A percentile compares a stretch with the other conserved stretches of the same genome.
Evolutionary conservation across 1,139 yeast genomes (phyloP).

Genomic region (Kodamaea ohmeri): DNA sequence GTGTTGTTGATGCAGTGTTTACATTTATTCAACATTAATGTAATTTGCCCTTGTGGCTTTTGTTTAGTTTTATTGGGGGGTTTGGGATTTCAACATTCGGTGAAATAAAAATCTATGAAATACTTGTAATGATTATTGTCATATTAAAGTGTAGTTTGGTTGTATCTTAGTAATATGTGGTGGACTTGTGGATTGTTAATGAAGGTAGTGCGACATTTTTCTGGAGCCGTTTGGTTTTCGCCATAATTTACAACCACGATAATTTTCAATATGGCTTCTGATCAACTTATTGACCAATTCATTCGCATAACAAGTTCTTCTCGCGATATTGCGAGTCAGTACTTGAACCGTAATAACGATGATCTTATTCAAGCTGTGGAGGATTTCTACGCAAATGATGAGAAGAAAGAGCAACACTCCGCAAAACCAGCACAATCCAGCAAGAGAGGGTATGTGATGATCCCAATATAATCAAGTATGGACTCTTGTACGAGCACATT

Average conservation of each 20-base stretch:
- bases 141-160: too few species aligned
- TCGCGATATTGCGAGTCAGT: conserved; percentile 41
- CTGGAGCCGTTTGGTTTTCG: background rate
- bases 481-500: too few species aligned
- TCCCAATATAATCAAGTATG: background rate
- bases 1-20: conserved; percentile 45
- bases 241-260: background rate
- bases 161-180: too few species aligned
- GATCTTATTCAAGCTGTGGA: conserved; percentile 44
- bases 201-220: too few species aligned
- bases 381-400: conserved; percentile 35
- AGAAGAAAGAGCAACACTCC: conserved; percentile 9
- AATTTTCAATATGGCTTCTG: conserved; percentile 17
- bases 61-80: conserved; percentile 15
- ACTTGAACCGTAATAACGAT: conserved; percentile 37
- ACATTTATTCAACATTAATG: conserved; percentile 72
- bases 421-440: conserved; percentile 10
- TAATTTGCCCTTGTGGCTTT: conserved; percentile 30
- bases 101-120: conserved; percentile 14
- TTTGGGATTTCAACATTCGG: conserved; percentile 50
- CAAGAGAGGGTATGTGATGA: conserved; percentile 7
- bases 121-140: conserved; percentile 1
- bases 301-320: conserved; percentile 41
- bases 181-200: too few species aligned
- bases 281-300: conserved; percentile 49